These are phyloP conservation scores for Melaleuca alternifolia DNA, from an alignment of 345 rosid genomes.

Conservation along the genomic window DNA sequence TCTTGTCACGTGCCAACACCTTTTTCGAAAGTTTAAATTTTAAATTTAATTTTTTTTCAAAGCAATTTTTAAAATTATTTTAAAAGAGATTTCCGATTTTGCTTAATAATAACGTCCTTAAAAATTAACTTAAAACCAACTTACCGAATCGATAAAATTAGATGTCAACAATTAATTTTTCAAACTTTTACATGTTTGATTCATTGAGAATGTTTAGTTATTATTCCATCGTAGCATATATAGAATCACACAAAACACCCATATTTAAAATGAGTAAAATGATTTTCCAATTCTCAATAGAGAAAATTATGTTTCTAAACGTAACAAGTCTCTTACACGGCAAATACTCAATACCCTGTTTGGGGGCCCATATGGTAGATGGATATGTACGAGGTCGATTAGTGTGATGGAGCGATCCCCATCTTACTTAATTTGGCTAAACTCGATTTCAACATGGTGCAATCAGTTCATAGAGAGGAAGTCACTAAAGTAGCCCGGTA, in stretches of 20 bases:
- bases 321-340: too few species aligned
- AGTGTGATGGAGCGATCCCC: neutral
- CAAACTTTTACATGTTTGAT: neutral
- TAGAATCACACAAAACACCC: neutral
- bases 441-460: slow-evolving; percentile 3
- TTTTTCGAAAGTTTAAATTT: too few species aligned
- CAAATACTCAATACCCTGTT: neutral
- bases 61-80: too few species aligned
- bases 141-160: too few species aligned
- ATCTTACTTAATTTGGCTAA: slow-evolving; percentile 1
- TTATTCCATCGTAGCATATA: neutral
- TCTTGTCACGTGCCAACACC: too few species aligned
- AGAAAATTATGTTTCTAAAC: neutral
- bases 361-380: slow-evolving; percentile 10
- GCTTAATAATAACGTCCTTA: too few species aligned
- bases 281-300: neutral
- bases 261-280: neutral
- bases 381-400: neutral
- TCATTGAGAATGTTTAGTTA: neutral
- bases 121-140: too few species aligned
- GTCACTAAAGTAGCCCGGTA: neutral
- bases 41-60: too few species aligned
- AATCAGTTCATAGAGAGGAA: neutral
- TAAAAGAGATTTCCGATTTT: too few species aligned
- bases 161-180: neutral